Evolutionary conservation across 176 grass and related monocot genomes (phyloP), one percentile per base, ranked within the genome.

Genomic region (Oryza rufipogon): DNA sequence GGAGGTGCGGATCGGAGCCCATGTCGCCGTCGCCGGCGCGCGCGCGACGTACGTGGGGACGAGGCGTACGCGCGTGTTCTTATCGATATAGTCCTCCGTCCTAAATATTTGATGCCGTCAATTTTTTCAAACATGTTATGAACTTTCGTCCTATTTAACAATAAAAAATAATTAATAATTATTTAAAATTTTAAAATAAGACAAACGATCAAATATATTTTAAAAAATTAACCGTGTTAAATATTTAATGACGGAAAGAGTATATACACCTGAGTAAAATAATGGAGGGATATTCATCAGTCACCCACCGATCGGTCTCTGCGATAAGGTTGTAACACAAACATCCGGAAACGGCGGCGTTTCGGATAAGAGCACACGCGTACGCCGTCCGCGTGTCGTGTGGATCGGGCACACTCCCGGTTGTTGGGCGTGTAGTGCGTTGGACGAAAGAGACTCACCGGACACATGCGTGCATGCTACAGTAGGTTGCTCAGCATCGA

Each of bases 21-120:
- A 44, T 26, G 78, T 68, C 78, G 45, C 5, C 44, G 78, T 70
- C 77, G 77, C 39, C 4, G 25, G 16, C 51, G 46, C 15, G 65
- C 52, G 17, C 46, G 46, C 20, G 23, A 2, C 3, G 54, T 8
- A 16, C 34, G 34, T 36, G 15, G 54, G 19, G 56, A 38, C 36
- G 56, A 56, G 2, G 20, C 19, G 1, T 6, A 2, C 51, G 8
- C 58, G 58, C 56, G 56, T 1, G 7, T 61, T 61, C 7, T 76
- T 84, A 42, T 84, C 72, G 73, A 25, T 28, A 28, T 28, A 1
- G 28, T 36, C 26, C 26, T 26, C 26, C 26, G 26, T 26, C 26
- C 26, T 26, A 26, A 26, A 26, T 26, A 26, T 26, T 26, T 1
- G 1, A 1, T 26, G 0, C 26, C 26, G 26, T 26, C 1, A 26